Conservation (phyloP, 352 stramenopile genomes). For the Thalassiosira exigua region DNA sequence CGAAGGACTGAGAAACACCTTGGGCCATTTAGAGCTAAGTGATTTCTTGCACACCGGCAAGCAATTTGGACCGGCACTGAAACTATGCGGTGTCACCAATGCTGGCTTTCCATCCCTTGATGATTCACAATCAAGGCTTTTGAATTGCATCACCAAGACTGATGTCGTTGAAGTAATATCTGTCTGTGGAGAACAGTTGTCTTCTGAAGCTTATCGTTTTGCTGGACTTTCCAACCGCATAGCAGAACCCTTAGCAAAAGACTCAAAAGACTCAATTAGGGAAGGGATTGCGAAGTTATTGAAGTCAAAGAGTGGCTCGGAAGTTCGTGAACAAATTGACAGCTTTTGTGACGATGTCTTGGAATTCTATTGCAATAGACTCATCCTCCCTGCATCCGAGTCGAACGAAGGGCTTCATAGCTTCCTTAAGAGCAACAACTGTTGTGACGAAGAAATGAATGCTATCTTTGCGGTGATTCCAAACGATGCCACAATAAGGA, state of each 20-base stretch:
- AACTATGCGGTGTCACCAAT: background rate
- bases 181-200: constrained; percentile 39
- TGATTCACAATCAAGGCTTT: constrained; percentile 15
- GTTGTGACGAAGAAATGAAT: constrained; percentile 23
- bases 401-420: constrained; percentile 27
- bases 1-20: constrained; percentile 36
- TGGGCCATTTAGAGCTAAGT: constrained; percentile 11
- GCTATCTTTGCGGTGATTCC: constrained; percentile 32
- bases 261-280: constrained; percentile 18
- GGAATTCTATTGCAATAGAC: constrained; percentile 25
- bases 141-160: constrained; percentile 12
- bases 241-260: constrained; percentile 26
- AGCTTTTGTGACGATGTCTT: constrained; percentile 33
- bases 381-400: constrained; percentile 32
- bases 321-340: constrained; percentile 16
- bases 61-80: constrained; percentile 19
- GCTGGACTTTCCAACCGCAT: constrained; percentile 23
- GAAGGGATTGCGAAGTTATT: constrained; percentile 22
- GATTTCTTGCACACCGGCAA: constrained; percentile 9
- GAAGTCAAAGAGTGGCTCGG: constrained; percentile 10
- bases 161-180: constrained; percentile 25
- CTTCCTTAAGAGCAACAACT: constrained; percentile 39
- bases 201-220: constrained; percentile 39
- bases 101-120: constrained; percentile 27
- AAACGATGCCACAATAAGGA: constrained; percentile 10